These are phyloP conservation scores for Monosporascus sp. DNA, from an alignment of 2,329 filamentous ascomycete species.

Conservation along the genomic window DNA sequence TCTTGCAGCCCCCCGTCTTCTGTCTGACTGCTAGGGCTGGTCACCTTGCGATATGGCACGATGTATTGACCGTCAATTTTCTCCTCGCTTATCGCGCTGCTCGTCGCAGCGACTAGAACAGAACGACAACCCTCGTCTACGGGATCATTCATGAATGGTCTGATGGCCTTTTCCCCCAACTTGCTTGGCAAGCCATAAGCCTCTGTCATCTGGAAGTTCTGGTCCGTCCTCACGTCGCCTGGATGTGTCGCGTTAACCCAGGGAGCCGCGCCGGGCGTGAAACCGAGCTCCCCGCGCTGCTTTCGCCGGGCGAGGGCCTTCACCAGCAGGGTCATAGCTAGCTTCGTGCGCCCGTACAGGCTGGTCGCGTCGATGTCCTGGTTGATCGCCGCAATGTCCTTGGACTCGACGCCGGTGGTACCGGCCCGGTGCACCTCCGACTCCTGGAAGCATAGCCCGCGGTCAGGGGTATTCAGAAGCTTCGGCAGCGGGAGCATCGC, in stretches of 20 bases:
- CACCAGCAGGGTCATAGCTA: slow-evolving; percentile 42
- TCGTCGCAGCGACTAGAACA: slow-evolving; percentile 43
- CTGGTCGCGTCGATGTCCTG: slow-evolving; percentile 40
- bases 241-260: slow-evolving; percentile 46
- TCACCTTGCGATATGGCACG: slow-evolving; percentile 42
- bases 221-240: slow-evolving; percentile 37
- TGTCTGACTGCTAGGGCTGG: slow-evolving; percentile 35
- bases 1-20: slow-evolving; percentile 36
- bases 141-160: slow-evolving; percentile 45
- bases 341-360: slow-evolving; percentile 45
- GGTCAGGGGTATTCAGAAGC: slow-evolving; percentile 37
- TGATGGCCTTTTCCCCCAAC: slow-evolving; percentile 31
- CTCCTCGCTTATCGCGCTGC: slow-evolving; percentile 35
- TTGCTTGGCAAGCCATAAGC: slow-evolving; percentile 43
- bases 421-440: slow-evolving; percentile 41
- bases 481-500: slow-evolving; percentile 39
- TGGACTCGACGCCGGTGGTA: slow-evolving; percentile 33
- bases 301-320: slow-evolving; percentile 35
- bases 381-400: slow-evolving; percentile 41
- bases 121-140: slow-evolving; percentile 40
- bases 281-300: slow-evolving; percentile 27
- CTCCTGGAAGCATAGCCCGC: slow-evolving; percentile 42
- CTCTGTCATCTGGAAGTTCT: slow-evolving; percentile 37
- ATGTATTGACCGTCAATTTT: slow-evolving; percentile 42
- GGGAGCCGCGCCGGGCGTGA: slow-evolving; percentile 25